Conservation (phyloP, 2,329 filamentous ascomycete species). For the Fonsecaea pedrosoi region DNA sequence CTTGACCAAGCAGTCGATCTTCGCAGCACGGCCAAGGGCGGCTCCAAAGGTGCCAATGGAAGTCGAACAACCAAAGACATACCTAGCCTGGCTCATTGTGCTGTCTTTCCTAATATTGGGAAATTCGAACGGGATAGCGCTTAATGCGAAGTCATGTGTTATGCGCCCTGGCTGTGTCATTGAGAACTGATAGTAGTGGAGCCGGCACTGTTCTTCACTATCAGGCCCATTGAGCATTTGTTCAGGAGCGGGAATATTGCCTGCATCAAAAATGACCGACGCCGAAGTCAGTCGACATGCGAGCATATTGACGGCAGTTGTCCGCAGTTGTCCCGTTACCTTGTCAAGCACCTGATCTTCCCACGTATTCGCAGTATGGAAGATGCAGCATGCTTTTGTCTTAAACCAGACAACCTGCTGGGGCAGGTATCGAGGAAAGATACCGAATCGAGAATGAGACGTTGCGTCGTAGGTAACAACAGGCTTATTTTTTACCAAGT, state of each 20-base stretch:
- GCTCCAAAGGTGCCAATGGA: conserved; percentile 63
- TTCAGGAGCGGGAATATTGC: conserved; percentile 65
- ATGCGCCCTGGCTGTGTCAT: conserved; percentile 49
- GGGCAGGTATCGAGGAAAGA: conserved; percentile 69
- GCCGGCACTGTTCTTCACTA: conserved; percentile 68
- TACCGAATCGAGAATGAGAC: conserved; percentile 67
- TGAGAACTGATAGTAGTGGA: conserved; percentile 72
- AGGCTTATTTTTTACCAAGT: conserved; percentile 62
- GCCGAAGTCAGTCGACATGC: conserved; percentile 72
- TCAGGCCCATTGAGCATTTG: conserved; percentile 46
- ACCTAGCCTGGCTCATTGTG: conserved; percentile 65
- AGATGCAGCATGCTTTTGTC: conserved; percentile 71
- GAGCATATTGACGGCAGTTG: conserved; percentile 65
- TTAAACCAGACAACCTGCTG: conserved; percentile 69
- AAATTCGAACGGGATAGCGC: conserved; percentile 72
- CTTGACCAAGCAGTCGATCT: conserved; percentile 71
- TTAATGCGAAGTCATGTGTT: conserved; percentile 68
- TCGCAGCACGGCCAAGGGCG: conserved; percentile 68
- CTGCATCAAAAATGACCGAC: conserved; percentile 68
- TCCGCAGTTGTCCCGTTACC: conserved; percentile 41
- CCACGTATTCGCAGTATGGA: conserved; percentile 76
- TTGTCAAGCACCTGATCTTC: conserved; percentile 54
- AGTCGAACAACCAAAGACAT: conserved; percentile 72
- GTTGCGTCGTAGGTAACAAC: conserved; percentile 66
- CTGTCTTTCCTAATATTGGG: conserved; percentile 63